Evolutionary conservation across 2,329 filamentous ascomycete genomes (phyloP), one percentile per base, ranked within the genome.

Genomic region (Phaeoacremonium minimum): DNA sequence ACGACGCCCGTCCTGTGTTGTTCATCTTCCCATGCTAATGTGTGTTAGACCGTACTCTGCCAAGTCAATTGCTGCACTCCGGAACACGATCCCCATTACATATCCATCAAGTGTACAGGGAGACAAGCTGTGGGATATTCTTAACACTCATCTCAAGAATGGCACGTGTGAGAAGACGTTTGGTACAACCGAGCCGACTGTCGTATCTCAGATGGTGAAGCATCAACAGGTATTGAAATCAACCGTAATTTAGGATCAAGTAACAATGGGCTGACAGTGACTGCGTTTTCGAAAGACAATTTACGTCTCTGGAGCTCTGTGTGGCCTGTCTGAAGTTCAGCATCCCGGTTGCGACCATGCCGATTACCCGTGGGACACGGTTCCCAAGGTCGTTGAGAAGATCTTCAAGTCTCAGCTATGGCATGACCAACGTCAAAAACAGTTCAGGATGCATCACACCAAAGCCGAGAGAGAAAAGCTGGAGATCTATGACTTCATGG

Each of bases 361-460:
- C n/a, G 63, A 66, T 38, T 66, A 66, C 35, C 62, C 61, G 0
- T 60, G 60, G 49, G 61, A 66, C 37, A 62, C 60, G 1, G 61
- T 66, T 1, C 63, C 62, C 8, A 61, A 60, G 36, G 58, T 63
- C 4, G 63, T 65, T 0, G 46, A 53, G 37, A 61, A 62, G 42
- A 53, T 65, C n/a, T 58, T 63, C 51, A 60, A 58, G 17, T 55
- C 55, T 8, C 60, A 64, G 39, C 46, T 58, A 8, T 66, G 58
- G 55, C 60, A 65, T 30, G 58, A 63, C 39, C 60, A 65, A 48
- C 44, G 62, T 1, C 63, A 66, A 36, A 48, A 49, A 3, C 63
- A 66, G 37, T 57, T 58, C 32, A 51, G 62, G 0, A 47, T 64
- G 39, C 46, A 51, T 5, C 49, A 60, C 30, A 28, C 49, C 3